Conservation (phyloP, 192 early-diverging fungal species). For the Pilaira anomala region DNA sequence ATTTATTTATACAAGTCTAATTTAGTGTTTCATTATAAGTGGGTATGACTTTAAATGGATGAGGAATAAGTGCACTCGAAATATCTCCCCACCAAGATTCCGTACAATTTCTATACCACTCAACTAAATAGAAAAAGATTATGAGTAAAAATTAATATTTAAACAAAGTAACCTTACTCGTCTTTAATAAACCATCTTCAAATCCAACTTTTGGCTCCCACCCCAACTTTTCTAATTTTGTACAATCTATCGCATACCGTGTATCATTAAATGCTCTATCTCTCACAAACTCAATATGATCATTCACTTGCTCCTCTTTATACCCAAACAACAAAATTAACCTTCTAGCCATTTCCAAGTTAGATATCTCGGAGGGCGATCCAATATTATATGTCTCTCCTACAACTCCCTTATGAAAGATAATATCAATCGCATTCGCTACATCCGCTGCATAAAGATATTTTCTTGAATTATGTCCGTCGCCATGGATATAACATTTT, state of each 20-base stretch:
- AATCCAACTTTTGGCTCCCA: slow-evolving; percentile 64
- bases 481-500: slow-evolving; percentile 70
- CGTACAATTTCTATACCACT: slow-evolving; percentile 52
- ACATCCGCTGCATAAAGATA: slow-evolving; percentile 75
- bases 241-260: slow-evolving; percentile 71
- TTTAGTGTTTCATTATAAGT: slow-evolving; percentile 7
- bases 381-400: slow-evolving; percentile 85
- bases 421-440: slow-evolving; percentile 62
- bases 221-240: slow-evolving; percentile 64
- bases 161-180: slow-evolving; percentile 49
- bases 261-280: slow-evolving; percentile 78
- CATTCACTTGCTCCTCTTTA: slow-evolving; percentile 31
- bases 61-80: slow-evolving; percentile 51
- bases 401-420: slow-evolving; percentile 60
- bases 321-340: slow-evolving; percentile 52
- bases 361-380: slow-evolving; percentile 64
- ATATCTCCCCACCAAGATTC: slow-evolving; percentile 62
- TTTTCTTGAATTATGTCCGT: slow-evolving; percentile 67
- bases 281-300: slow-evolving; percentile 64
- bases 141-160: neutral
- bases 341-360: slow-evolving; percentile 58
- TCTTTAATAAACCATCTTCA: slow-evolving; percentile 59
- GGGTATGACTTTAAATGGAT: slow-evolving; percentile 44
- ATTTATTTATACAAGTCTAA: no score
- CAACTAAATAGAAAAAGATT: slow-evolving; percentile 35